These are phyloP conservation scores for Talaromyces wortmannii DNA, from an alignment of 495 filamentous ascomycete species.

Conservation along the genomic window DNA sequence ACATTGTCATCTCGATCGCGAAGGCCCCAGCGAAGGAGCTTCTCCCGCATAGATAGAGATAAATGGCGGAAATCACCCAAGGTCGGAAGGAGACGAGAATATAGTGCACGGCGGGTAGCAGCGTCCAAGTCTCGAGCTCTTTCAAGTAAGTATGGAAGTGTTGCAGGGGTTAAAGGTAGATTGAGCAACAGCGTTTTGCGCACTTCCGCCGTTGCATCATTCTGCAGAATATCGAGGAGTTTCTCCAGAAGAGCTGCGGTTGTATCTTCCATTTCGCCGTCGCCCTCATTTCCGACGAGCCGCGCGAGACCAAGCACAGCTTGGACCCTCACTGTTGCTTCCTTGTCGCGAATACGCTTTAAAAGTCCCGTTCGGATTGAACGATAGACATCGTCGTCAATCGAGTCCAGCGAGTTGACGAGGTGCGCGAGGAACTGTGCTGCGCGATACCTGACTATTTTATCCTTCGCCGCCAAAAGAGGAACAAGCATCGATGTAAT, in stretches of 20 bases:
- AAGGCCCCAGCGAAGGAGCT: slow-evolving; percentile 90
- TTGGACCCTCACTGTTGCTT: slow-evolving; percentile 83
- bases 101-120: slow-evolving; percentile 74
- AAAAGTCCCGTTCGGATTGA: slow-evolving; percentile 67
- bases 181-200: slow-evolving; percentile 83
- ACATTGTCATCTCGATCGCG: slow-evolving; percentile 94
- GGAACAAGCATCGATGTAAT: slow-evolving; percentile 64
- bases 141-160: slow-evolving; percentile 88
- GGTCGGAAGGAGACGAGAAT: slow-evolving; percentile 78
- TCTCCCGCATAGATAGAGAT: slow-evolving; percentile 91
- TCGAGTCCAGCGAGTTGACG: slow-evolving; percentile 80
- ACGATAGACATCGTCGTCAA: slow-evolving; percentile 84
- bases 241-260: slow-evolving; percentile 61
- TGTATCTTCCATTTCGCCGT: slow-evolving; percentile 65
- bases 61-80: slow-evolving; percentile 95
- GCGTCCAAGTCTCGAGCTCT: slow-evolving; percentile 84
- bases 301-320: slow-evolving; percentile 86
- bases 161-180: slow-evolving; percentile 69
- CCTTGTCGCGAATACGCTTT: slow-evolving; percentile 86
- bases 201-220: slow-evolving; percentile 91
- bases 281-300: slow-evolving; percentile 72
- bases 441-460: slow-evolving; percentile 81
- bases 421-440: slow-evolving; percentile 87
- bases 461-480: slow-evolving; percentile 76
- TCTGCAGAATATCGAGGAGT: slow-evolving; percentile 86